Percentiles rank a stretch among this genome's conserved stretches.
phyloP scores from a whole-genome alignment of 2,329 filamentous ascomycete species.

The Alternaria dauci region DNA sequence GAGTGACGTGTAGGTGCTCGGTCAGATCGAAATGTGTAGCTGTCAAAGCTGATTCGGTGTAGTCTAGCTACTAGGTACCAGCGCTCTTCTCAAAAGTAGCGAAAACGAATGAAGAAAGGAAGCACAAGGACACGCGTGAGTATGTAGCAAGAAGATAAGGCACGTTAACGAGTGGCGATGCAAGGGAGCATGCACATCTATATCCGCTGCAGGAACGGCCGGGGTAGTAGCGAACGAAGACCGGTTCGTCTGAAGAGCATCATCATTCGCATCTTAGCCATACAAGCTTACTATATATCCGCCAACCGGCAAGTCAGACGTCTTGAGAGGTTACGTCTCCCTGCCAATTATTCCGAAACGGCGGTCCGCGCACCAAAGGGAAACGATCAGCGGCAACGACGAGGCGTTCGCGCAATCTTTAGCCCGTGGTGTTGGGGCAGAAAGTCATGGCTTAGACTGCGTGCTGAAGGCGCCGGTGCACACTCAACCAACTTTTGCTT shows the following conservation, averaged over 20 bases:
- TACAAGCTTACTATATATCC: slow-evolving; percentile 31
- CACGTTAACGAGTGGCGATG: slow-evolving; percentile 8
- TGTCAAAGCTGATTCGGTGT: slow-evolving; percentile 14
- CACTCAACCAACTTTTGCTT: slow-evolving; percentile 31
- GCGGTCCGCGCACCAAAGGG: slow-evolving; percentile 30
- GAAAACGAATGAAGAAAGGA: slow-evolving; percentile 14
- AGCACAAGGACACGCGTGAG: slow-evolving; percentile 2
- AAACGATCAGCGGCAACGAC: slow-evolving; percentile 45
- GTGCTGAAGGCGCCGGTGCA: slow-evolving; percentile 17
- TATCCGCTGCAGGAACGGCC: slow-evolving; percentile 22
- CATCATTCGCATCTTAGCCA: slow-evolving; percentile 20
- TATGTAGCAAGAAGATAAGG: slow-evolving; percentile 22
- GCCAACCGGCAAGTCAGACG: slow-evolving; percentile 13
- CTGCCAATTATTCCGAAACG: slow-evolving; percentile 37
- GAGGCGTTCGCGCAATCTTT: slow-evolving; percentile 30
- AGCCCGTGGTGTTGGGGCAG: slow-evolving; percentile 21
- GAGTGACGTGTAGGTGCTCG: slow-evolving; percentile 2
- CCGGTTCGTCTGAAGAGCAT: slow-evolving; percentile 23
- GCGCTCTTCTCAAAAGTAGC: slow-evolving; percentile 29
- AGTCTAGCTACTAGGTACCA: slow-evolving; percentile 16
- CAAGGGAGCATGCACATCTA: slow-evolving; percentile 14
- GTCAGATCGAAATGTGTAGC: slow-evolving; percentile 3
- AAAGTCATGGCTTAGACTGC: neutral
- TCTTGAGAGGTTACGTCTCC: slow-evolving; percentile 7
- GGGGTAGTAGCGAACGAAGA: slow-evolving; percentile 19